Evolutionary conservation across 352 stramenopile genomes (phyloP), one percentile per base, ranked within the genome.

Genomic region (Phytophthora hibernalis): DNA sequence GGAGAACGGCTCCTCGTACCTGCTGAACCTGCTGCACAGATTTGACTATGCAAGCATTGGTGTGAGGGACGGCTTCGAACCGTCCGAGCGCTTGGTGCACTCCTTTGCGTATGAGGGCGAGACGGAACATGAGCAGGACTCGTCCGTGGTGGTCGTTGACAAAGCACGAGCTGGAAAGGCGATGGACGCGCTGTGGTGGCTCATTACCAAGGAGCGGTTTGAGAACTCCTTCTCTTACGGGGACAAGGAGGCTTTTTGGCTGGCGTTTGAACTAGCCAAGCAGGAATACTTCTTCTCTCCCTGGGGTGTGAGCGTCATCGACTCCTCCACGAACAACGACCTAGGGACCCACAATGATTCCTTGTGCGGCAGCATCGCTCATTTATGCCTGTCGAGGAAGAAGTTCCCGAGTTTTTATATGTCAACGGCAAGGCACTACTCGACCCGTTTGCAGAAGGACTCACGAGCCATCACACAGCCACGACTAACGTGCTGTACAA

Each of bases 241-340:
- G 13, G 76, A 87, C 59, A 85, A 87, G 43, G 79, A 87, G 47
- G 45, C 57, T 0, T 87, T 85, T 37, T 87, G 79, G 79, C 61
- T 85, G 6, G 60, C 76, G 9, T 87, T 78, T n/a, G 79, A 87
- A 28, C 49, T 87, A 21, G 76, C 79, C 9, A 79, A 85, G 18
- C 49, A 66, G 31, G 42, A 70, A 0, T 87, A 87, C 31, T 85
- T 72, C 48, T 87, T 87, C 59, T 87, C 79, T 10, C 76, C 77
- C 0, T 87, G 74, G 71, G 76, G 76, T 2, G 64, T 75, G 7
- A 75, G 66, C 22, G 74, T 77, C 4, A 26, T 83, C 10, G 61
- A 76, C 20, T 83, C 74, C n/a, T 65, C 58, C 3, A 66, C 69
- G 9, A 78, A 82, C 35, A 20, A 59, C 3, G 76, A 87, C 42